Percentiles rank a stretch among this genome's conserved stretches.
Conservation (phyloP, 345 rosid genomes). For the Cochlearia excelsa region DNA sequence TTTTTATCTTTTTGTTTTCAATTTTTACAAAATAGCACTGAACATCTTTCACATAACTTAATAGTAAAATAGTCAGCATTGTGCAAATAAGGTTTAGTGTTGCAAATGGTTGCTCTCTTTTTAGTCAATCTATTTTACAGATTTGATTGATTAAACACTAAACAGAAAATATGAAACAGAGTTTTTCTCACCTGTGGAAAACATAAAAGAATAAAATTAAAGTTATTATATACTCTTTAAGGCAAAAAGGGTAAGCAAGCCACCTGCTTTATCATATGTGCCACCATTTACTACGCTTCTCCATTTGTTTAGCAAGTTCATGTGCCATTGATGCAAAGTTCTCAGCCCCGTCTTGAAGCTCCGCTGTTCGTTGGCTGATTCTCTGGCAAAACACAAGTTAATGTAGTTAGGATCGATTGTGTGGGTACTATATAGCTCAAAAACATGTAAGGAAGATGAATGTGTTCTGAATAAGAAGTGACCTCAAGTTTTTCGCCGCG, state of each 20-base stretch:
- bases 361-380: conserved; percentile 61
- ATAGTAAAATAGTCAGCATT: too few species aligned
- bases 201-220: neutral
- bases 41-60: too few species aligned
- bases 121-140: conserved; percentile 29
- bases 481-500: conserved; percentile 86
- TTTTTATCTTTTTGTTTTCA: too few species aligned
- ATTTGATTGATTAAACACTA: neutral
- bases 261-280: conserved; percentile 39
- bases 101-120: conserved; percentile 20
- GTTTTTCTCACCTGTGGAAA: conserved; percentile 20
- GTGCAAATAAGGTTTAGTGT: conserved; percentile 14
- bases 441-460: conserved; percentile 12
- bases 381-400: conserved; percentile 41
- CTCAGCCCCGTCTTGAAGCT: conserved; percentile 76
- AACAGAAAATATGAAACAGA: neutral
- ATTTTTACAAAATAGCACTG: too few species aligned
- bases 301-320: conserved; percentile 84
- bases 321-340: conserved; percentile 69
- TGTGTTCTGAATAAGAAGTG: conserved; percentile 2
- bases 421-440: neutral
- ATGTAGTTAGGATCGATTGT: conserved; percentile 13
- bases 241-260: neutral
- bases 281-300: conserved; percentile 91
- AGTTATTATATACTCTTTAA: conserved; percentile 13